Evolutionary conservation across 2,329 filamentous ascomycete species (phyloP).

Genomic region (Arthroderma uncinatum): DNA sequence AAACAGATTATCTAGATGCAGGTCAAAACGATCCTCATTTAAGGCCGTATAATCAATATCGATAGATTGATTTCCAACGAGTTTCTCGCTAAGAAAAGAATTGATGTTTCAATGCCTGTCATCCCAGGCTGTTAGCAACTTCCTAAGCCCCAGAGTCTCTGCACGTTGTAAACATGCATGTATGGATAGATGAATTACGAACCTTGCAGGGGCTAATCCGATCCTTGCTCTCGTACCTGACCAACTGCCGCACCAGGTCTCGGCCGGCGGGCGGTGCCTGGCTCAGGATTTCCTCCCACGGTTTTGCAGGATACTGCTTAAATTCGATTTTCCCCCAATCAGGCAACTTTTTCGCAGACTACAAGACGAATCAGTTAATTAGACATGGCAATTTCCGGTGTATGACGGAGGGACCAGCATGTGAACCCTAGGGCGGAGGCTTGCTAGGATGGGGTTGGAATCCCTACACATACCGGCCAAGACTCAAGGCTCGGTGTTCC

Average conservation of each 20-base stretch:
- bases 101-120: conserved; percentile 6
- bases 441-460: background rate
- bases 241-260: conserved; percentile 55
- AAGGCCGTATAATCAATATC: background rate
- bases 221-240: conserved; percentile 59
- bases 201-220: conserved; percentile 55
- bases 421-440: conserved; percentile 2
- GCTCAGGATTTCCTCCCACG: conserved; percentile 61
- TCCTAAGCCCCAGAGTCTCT: background rate
- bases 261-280: conserved; percentile 46
- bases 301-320: conserved; percentile 54
- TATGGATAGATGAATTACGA: background rate
- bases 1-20: background rate
- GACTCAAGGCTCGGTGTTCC: conserved; percentile 69
- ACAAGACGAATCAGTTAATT: conserved; percentile 1
- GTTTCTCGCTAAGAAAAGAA: background rate
- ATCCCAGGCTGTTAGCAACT: background rate
- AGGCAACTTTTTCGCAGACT: conserved; percentile 46
- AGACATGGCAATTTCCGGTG: background rate
- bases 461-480: conserved; percentile 57
- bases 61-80: background rate
- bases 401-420: background rate
- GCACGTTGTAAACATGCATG: background rate
- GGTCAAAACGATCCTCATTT: background rate
- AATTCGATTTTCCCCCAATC: conserved; percentile 86